Evolutionary conservation across 257 asterid genomes (phyloP), one percentile per base, ranked within the genome.

Genomic region (Cordia subcordata): DNA sequence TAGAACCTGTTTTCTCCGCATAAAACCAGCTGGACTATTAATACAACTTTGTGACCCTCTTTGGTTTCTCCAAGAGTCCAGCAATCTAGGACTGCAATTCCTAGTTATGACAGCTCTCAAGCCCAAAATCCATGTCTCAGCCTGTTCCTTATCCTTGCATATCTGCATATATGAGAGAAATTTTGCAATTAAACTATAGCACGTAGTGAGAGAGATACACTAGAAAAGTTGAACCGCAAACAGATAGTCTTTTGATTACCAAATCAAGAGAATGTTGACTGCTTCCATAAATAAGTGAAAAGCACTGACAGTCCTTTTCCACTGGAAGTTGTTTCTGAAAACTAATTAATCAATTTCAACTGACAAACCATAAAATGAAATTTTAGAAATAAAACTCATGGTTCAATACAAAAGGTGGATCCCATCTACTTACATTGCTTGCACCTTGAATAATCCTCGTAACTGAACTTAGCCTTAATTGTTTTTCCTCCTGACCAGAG

Each of bases 1-100:
- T 21, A 76, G 68, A 61, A 64, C 72, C 49, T 79, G 82, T 62
- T 77, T 76, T 75, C 75, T 71, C 46, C 85, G 72, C 68, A 76
- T 76, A 69, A 49, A 79, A 63, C 85, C 63, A 38, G 82, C 82
- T 4, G 85, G 85, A 66, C 85, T 79, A 61, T 46, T 73, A 64
- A 70, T 61, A 64, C 85, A 79, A 64, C 85, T 79, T 62, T 79
- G 85, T 50, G 77, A 62, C 47, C 76, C 82, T 61, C 76, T 71
- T 52, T 58, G 66, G 45, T 58, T 68, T 68, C 60, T 79, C 52
- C 40, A 52, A 23, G 64, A 60, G 62, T 65, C 54, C 60, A 62
- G 62, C 21, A 61, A 16, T 57, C 58, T 51, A 35, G 57, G 66
- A 54, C 63, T 67, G 58, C 40, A 72, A 52, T 65, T 67, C 74